Conservation (phyloP, 83 land plant genomes). For the Thuja plicata region DNA sequence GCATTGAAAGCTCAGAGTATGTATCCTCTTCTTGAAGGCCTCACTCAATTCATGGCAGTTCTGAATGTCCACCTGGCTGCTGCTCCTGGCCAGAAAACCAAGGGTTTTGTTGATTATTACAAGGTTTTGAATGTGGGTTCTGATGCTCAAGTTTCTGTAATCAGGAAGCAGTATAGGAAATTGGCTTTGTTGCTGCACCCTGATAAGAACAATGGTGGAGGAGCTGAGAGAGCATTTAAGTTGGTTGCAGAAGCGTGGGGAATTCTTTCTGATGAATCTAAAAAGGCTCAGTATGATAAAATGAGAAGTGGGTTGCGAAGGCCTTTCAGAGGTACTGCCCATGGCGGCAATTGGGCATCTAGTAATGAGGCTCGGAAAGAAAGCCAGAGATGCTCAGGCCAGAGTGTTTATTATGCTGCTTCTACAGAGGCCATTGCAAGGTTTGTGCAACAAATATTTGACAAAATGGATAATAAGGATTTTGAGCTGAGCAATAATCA, state of each 20-base stretch:
- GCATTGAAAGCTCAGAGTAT: slow-evolving; percentile 43
- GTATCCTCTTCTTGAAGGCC: slow-evolving; percentile 16
- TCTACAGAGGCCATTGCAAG: not conserved
- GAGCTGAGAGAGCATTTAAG: slow-evolving; percentile 21
- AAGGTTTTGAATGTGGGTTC: slow-evolving; percentile 15
- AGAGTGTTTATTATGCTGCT: not conserved
- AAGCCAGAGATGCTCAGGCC: not conserved
- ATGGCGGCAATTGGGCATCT: not conserved
- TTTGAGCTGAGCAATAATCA: not conserved
- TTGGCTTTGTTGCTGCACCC: slow-evolving; percentile 23
- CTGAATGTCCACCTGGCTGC: slow-evolving; percentile 16
- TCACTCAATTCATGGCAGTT: slow-evolving; percentile 14
- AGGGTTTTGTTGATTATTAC: slow-evolving; percentile 9
- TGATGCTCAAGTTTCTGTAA: not conserved
- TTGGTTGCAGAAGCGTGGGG: slow-evolving; percentile 19
- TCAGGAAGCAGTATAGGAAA: slow-evolving; percentile 20
- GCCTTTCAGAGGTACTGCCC: not conserved
- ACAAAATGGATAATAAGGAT: not conserved
- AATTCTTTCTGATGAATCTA: slow-evolving; percentile 17
- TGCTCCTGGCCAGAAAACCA: not conserved
- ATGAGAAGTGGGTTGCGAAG: not conserved
- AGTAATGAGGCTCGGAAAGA: not conserved
- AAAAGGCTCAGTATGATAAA: not conserved
- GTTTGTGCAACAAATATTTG: not conserved
- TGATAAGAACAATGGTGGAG: slow-evolving; percentile 16